A percentile compares a stretch with the other conserved stretches of the same genome.
Evolutionary conservation across 2,329 filamentous ascomycete genomes (phyloP).

Genomic region (Sporothrix inflata): DNA sequence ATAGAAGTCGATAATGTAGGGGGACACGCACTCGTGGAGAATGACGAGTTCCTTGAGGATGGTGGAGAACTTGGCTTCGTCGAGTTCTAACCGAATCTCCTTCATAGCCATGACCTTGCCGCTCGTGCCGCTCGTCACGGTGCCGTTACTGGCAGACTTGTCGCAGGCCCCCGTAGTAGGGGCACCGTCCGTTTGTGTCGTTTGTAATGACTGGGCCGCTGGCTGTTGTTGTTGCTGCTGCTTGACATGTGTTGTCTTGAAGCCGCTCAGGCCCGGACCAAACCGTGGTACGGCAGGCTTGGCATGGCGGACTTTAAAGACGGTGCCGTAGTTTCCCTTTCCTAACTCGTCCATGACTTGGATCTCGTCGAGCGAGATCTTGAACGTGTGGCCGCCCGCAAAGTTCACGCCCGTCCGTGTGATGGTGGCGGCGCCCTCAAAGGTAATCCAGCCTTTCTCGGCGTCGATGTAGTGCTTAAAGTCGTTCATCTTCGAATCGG

Average conservation of each 20-base stretch:
- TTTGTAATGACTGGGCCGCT: neutral
- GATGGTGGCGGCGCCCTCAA: constrained; percentile 89
- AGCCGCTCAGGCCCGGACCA: constrained; percentile 59
- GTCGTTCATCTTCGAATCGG: constrained; percentile 58
- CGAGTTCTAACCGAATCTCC: constrained; percentile 91
- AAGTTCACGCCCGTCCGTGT: constrained; percentile 92
- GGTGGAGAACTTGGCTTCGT: constrained; percentile 94
- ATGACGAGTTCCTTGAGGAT: constrained; percentile 98
- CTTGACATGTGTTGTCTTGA: constrained; percentile 40
- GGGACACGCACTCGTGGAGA: constrained; percentile 89
- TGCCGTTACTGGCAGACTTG: neutral
- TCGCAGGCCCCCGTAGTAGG: constrained; percentile 35
- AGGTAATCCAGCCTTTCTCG: constrained; percentile 87
- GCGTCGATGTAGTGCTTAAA: constrained; percentile 84
- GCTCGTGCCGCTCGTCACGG: constrained; percentile 51
- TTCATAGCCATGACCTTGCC: constrained; percentile 99
- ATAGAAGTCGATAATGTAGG: constrained; percentile 98
- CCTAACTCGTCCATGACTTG: constrained; percentile 91
- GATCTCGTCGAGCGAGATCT: constrained; percentile 93
- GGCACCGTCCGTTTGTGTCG: constrained; percentile 23
- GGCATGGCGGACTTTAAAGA: constrained; percentile 92
- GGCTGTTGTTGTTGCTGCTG: constrained; percentile 30
- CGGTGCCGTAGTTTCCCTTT: constrained; percentile 97
- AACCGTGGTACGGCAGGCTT: constrained; percentile 63
- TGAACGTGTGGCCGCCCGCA: constrained; percentile 84